Base-by-base conservation (phyloP, 2,329 filamentous ascomycete genomes). In the Trichoderma sp. region DNA sequence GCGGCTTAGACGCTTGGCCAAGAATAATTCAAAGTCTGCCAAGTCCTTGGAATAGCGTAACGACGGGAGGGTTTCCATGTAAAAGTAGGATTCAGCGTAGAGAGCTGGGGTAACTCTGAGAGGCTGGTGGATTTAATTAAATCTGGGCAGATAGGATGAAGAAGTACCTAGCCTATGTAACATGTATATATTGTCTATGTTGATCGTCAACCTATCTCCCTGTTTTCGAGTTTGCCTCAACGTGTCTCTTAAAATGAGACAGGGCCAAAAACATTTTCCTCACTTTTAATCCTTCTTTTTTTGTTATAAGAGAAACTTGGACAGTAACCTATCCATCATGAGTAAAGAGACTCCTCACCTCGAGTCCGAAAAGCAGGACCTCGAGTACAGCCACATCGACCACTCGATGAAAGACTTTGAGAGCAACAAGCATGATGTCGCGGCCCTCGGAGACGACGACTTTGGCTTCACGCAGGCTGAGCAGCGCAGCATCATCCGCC, bases 401-500 rank as follows among this genome's bases (percentile, higher is more conserved):
- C 55, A 70, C 16, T 61, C 52, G 70, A 73, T 73, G 63, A 67
- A 73, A 37, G 74, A 74, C 63, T 74, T 71, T 19, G 74, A 76
- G 31, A 69, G 71, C 37, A 72, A 75, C 58, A 35, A 35, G 33
- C 80, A 81, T 70, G 75, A 81, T 70, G 83, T 80, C 69, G 88
- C 89, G 78, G 84, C 86, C 1, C 83, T 19, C 19, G 70, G 72
- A 27, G 75, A 75, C 47, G 70, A 70, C 14, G 79, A 82, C 70
- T 75, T 81, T 72, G 84, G 81, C 65, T 89, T 90, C 78, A 84
- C 87, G 0, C 83, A 83, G 0, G 79, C 83, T 21, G 89, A 95
- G 79, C 87, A 91, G 80, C 87, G 83, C 76, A 85, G 81, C 53
- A 92, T 96, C 74, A 88, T 94, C 53, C 84, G 85, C 68, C 87